Evolutionary conservation across 1,284 basidiomycete species (phyloP), one percentile per base, ranked within the genome.

Genomic region (Bjerkandera adusta): DNA sequence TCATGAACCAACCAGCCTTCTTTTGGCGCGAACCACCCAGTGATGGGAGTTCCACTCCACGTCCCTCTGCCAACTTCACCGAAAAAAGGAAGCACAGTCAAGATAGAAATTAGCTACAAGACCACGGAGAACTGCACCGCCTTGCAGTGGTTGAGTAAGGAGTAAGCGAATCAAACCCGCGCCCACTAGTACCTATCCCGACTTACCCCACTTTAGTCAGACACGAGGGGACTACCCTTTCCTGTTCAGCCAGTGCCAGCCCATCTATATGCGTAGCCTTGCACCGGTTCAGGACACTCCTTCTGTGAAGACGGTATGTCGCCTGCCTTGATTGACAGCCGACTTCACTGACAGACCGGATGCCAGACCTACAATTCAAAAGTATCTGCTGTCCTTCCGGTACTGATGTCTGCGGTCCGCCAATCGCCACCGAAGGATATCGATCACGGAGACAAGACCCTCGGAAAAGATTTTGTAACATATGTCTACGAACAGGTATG

Each of bases 171-270:
- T 45, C 6, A 21, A n/a, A 24, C 7, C 45, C 7, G 50, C 25
- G 13, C 4, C 30, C 30, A 35, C 16, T 16, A 24, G 29, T n/a
- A n/a, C 13, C 20, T 38, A 16, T 3, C n/a, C 27, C 29, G 5
- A 20, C 7, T 18, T 30, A 24, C 36, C 43, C 27, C 30, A 29
- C 30, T 35, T 36, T 16, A 89, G 88, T 53, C 94, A 97, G 68
- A 98, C 95, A 0, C 89, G 92, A 51, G 89, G 89, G 61, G 70
- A 73, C 47, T 85, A 89, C 66, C 89, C 92, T 0, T 97, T 89
- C 69, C 70, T 97, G 29, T 97, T 97, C 74, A 95, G 91, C 49
- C 94, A 97, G 67, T 92, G 89, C 61, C 94, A 97, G 65, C 92
- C 95, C n/a, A 95, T 93, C 57, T 91, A 94, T 61, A 87, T 87